phyloP scores from a whole-genome alignment of 176 grass and related monocot species.

The Areca catechu region DNA sequence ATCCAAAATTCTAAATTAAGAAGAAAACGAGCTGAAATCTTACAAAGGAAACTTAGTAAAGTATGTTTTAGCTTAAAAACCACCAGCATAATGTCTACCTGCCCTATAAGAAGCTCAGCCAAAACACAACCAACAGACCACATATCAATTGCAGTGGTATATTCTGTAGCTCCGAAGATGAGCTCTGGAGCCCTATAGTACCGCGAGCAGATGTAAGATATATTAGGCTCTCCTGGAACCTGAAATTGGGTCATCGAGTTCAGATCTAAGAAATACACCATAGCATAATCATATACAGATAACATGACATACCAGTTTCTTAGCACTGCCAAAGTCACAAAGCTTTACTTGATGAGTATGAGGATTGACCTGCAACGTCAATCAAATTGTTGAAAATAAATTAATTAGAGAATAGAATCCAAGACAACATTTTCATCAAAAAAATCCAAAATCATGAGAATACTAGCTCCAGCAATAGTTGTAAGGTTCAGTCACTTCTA shows the following conservation, averaged over 20 bases:
- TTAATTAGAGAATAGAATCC: not conserved
- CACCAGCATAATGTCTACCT: conserved; percentile 25
- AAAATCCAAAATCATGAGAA: too few relatives aligned
- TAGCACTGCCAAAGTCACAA: conserved; percentile 94
- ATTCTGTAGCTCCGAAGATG: conserved; percentile 96
- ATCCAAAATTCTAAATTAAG: too few relatives aligned
- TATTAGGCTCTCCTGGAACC: conserved; percentile 91
- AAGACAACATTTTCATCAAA: too few relatives aligned
- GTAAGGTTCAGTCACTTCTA: too few relatives aligned
- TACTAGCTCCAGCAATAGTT: too few relatives aligned
- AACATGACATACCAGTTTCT: conserved; percentile 66
- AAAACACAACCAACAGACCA: conserved; percentile 99
- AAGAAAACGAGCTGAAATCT: too few relatives aligned
- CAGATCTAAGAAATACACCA: conserved; percentile 27
- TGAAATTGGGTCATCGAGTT: conserved; percentile 29
- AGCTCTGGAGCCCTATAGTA: conserved; percentile 98
- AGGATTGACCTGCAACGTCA: conserved; percentile 60
- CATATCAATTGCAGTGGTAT: conserved; percentile 87
- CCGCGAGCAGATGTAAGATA: conserved; percentile 95
- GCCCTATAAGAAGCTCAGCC: conserved; percentile 83
- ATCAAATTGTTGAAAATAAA: conserved; percentile 12
- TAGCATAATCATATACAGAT: conserved; percentile 4
- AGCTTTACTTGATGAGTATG: conserved; percentile 93
- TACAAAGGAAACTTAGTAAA: too few relatives aligned
- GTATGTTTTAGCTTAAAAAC: too few relatives aligned